phyloP scores from a whole-genome alignment of 2,329 filamentous ascomycete species.

The Davidsoniella virescens region DNA sequence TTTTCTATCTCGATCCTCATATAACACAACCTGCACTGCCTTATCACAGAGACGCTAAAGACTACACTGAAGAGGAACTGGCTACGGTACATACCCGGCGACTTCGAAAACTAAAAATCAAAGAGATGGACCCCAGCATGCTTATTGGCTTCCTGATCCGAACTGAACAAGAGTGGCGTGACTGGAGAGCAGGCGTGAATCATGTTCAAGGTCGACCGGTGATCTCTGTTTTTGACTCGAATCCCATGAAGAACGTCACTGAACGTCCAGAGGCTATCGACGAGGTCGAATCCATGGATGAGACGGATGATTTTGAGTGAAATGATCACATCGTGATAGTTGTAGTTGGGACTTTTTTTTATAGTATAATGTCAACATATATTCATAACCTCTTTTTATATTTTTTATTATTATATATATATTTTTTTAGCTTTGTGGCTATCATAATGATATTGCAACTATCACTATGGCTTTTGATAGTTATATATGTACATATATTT shows the following conservation, averaged over 20 bases:
- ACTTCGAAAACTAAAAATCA: conserved; percentile 64
- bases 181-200: conserved; percentile 63
- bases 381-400: no score
- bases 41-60: conserved; percentile 36
- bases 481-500: no score
- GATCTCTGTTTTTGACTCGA: conserved; percentile 63
- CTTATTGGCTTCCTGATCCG: conserved; percentile 81
- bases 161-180: conserved; percentile 65
- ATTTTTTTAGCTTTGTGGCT: no score
- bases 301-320: conserved; percentile 30
- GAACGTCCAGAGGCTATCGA: conserved; percentile 65
- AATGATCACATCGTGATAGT: no score
- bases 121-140: conserved; percentile 97
- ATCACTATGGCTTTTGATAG: not conserved
- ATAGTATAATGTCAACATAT: no score
- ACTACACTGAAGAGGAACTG: conserved; percentile 57
- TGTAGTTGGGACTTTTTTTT: no score
- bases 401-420: no score
- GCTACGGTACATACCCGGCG: conserved; percentile 77
- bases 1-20: conserved; percentile 95
- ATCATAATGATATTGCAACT: no score
- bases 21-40: conserved; percentile 60
- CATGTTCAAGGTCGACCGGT: conserved; percentile 69
- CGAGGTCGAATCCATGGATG: conserved; percentile 78
- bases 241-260: conserved; percentile 38